Conservation (phyloP, 176 grass and related monocot species). For the Oryza australiensis region DNA sequence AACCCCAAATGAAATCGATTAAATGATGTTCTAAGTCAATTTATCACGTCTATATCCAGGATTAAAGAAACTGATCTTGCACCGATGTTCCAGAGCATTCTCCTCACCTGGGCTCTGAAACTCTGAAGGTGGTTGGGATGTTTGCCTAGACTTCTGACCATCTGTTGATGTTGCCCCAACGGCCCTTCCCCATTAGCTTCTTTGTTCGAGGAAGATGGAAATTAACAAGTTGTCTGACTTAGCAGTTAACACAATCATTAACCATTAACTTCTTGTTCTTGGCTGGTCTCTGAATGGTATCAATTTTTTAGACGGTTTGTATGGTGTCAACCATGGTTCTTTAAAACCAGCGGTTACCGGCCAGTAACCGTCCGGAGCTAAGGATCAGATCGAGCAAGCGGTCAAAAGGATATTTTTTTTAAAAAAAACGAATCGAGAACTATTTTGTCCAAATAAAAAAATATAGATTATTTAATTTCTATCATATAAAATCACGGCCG, state of each 20-base stretch:
- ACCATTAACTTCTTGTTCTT: not conserved
- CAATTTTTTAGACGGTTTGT: not conserved
- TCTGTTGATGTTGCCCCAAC: not conserved
- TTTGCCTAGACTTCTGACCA: not conserved
- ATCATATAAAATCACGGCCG: not conserved
- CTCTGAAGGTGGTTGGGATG: constrained; percentile 22
- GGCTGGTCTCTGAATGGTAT: not conserved
- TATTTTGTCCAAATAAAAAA: no score
- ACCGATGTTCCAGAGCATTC: constrained; percentile 28
- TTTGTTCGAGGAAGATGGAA: not conserved
- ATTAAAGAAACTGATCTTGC: constrained; percentile 16
- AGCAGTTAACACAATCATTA: not conserved
- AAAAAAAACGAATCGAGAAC: no score
- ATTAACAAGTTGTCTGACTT: constrained; percentile 6
- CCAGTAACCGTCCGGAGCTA: not conserved
- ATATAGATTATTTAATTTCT: not conserved
- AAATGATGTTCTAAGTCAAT: constrained; percentile 14
- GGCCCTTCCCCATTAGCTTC: not conserved
- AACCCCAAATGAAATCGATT: not conserved
- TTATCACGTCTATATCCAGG: constrained; percentile 35
- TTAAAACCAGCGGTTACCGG: not conserved
- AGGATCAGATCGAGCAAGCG: not conserved
- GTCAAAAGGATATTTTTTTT: not conserved
- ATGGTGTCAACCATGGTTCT: not conserved
- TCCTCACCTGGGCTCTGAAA: constrained; percentile 14